Evolutionary conservation across 2,329 filamentous ascomycete species (phyloP).

Genomic region (Microcyclospora pomicola): DNA sequence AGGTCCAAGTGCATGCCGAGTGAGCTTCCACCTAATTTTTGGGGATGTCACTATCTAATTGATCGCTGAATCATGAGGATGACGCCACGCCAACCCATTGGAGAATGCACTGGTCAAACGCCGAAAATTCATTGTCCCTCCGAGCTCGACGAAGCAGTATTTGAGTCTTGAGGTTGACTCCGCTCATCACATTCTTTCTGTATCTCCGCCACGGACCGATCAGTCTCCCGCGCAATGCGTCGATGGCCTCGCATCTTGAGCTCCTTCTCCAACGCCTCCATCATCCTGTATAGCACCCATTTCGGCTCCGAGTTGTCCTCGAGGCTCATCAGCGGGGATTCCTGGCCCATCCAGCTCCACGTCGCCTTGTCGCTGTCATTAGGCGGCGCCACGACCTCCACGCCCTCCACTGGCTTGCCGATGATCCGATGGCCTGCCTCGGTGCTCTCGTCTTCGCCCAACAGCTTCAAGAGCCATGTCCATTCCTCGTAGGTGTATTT

Average conservation of each 20-base stretch:
- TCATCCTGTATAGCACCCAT: conserved; percentile 29
- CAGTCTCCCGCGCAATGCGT: neutral
- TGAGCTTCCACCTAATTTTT: too few species aligned
- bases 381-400: conserved; percentile 3
- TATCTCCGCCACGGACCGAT: too few species aligned
- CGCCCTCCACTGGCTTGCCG: conserved; percentile 1
- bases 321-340: conserved; percentile 7
- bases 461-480: conserved; percentile 29
- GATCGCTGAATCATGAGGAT: too few species aligned
- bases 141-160: too few species aligned
- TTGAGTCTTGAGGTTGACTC: too few species aligned
- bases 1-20: too few species aligned
- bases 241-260: conserved; percentile 11
- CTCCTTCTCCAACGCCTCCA: conserved; percentile 26
- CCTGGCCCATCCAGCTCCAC: conserved; percentile 8
- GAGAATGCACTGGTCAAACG: too few species aligned
- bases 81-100: too few species aligned
- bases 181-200: too few species aligned
- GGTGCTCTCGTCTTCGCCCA: conserved; percentile 22
- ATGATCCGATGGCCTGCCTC: conserved; percentile 3
- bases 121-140: too few species aligned
- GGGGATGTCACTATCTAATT: too few species aligned
- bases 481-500: conserved; percentile 19
- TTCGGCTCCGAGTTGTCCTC: conserved; percentile 26
- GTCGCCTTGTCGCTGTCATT: conserved; percentile 1